A percentile compares a stretch with the other conserved stretches of the same genome.
phyloP scores from a whole-genome alignment of 345 rosid genomes.

The Pistacia vera region DNA sequence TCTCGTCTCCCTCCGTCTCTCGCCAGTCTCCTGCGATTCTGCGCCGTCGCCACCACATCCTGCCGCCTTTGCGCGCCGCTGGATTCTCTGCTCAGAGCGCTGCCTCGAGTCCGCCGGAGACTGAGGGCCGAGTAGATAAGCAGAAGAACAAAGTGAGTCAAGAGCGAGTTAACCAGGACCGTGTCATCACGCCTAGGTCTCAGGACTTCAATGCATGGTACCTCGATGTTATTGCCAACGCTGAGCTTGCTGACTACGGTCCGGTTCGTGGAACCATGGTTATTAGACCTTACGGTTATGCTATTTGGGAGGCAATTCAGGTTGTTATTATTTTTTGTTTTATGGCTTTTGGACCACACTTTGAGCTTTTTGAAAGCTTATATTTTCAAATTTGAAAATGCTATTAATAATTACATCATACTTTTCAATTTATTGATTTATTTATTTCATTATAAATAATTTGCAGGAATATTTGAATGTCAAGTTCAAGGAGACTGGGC shows the following conservation, averaged over 20 bases:
- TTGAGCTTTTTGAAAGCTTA: not conserved
- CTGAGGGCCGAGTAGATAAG: slow-evolving; percentile 44
- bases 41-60: slow-evolving; percentile 30
- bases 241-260: slow-evolving; percentile 95
- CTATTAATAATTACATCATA: not conserved
- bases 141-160: slow-evolving; percentile 31
- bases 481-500: slow-evolving; percentile 95
- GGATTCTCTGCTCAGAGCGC: slow-evolving; percentile 58
- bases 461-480: slow-evolving; percentile 83
- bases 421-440: not conserved
- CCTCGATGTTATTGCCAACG: slow-evolving; percentile 82
- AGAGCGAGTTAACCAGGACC: slow-evolving; percentile 30
- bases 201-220: slow-evolving; percentile 96
- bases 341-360: no score
- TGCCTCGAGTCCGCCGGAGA: slow-evolving; percentile 53
- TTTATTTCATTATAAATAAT: not conserved
- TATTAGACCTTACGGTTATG: slow-evolving; percentile 89
- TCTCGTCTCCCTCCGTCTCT: slow-evolving; percentile 48
- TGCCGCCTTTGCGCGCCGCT: slow-evolving; percentile 25
- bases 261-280: slow-evolving; percentile 98
- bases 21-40: slow-evolving; percentile 36
- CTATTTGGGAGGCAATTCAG: slow-evolving; percentile 99
- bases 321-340: slow-evolving; percentile 33
- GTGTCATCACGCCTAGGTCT: slow-evolving; percentile 78
- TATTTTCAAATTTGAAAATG: not conserved